phyloP scores from a whole-genome alignment of 805 yeast genomes.

The Metschnikowia hibisci region DNA sequence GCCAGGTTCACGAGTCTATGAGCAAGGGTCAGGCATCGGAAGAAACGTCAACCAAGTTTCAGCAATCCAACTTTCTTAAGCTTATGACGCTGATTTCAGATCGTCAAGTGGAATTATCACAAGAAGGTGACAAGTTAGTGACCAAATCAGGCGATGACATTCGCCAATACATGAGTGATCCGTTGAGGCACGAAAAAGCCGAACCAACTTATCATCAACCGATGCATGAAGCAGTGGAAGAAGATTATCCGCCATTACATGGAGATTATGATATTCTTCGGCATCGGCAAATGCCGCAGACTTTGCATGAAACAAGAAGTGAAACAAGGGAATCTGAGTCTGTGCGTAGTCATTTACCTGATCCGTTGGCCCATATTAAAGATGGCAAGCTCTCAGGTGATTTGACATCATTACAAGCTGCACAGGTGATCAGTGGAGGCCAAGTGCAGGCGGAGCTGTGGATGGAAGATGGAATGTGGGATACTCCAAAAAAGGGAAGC shows the following conservation, averaged over 20 bases:
- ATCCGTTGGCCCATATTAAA: slow-evolving; percentile 40
- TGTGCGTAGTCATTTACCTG: slow-evolving; percentile 32
- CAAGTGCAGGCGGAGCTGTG: slow-evolving; percentile 34
- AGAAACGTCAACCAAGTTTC: slow-evolving; percentile 31
- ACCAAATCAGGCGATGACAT: slow-evolving; percentile 37
- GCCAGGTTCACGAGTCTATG: slow-evolving; percentile 36
- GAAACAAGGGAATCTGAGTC: slow-evolving; percentile 17
- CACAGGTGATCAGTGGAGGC: slow-evolving; percentile 38
- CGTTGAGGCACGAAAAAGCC: slow-evolving; percentile 11
- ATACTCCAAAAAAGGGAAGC: slow-evolving; percentile 1
- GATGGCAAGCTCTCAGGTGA: slow-evolving; percentile 35
- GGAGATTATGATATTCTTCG: background rate
- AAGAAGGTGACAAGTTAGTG: slow-evolving; percentile 38
- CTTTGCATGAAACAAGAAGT: too few species aligned
- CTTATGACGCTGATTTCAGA: slow-evolving; percentile 38
- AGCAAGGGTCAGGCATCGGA: slow-evolving; percentile 22
- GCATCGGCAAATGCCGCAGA: background rate
- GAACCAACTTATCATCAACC: slow-evolving; percentile 14
- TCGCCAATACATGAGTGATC: slow-evolving; percentile 21
- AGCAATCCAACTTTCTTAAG: slow-evolving; percentile 35
- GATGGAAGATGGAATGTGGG: slow-evolving; percentile 34
- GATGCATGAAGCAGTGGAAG: slow-evolving; percentile 4
- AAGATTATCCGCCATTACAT: background rate
- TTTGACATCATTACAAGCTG: slow-evolving; percentile 35
- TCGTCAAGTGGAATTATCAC: slow-evolving; percentile 31